Conservation (phyloP, 495 filamentous ascomycete species). For the Xylaria scruposa region DNA sequence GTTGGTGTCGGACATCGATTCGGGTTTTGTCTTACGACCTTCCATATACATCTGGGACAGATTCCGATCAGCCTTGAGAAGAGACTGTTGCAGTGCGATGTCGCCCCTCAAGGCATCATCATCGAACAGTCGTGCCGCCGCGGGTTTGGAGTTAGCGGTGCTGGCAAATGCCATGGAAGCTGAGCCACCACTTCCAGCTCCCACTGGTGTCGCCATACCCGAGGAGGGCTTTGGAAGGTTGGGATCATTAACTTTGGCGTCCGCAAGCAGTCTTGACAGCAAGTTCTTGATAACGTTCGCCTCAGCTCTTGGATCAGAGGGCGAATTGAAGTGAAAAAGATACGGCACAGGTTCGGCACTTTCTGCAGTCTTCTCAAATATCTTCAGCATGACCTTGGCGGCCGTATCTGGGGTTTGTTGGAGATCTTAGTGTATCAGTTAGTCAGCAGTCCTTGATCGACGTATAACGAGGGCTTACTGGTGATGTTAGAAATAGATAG, state of each 20-base stretch:
- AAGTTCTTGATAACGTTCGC: constrained; percentile 83
- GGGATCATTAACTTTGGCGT: constrained; percentile 64
- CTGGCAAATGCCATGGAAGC: constrained; percentile 57
- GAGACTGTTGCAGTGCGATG: constrained; percentile 79
- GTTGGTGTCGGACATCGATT: constrained; percentile 73
- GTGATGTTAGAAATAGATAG: constrained; percentile 78
- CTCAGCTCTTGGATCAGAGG: constrained; percentile 75
- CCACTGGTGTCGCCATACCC: constrained; percentile 38
- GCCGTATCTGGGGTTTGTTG: constrained; percentile 86
- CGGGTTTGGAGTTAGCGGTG: constrained; percentile 51
- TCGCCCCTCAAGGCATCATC: constrained; percentile 76
- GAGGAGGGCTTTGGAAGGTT: constrained; percentile 46
- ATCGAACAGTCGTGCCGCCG: constrained; percentile 71
- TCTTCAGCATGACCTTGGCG: constrained; percentile 88
- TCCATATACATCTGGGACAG: constrained; percentile 84
- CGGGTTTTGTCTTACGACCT: constrained; percentile 76
- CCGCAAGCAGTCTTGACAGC: constrained; percentile 76
- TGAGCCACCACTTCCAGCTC: constrained; percentile 53
- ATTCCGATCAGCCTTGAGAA: constrained; percentile 75
- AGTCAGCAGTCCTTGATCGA: not conserved
- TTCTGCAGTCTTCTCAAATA: constrained; percentile 71
- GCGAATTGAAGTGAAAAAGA: constrained; percentile 85
- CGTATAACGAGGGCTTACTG: constrained; percentile 57
- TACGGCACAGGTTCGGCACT: constrained; percentile 68
- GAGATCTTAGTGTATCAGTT: constrained; percentile 63